These are phyloP conservation scores for Backusella morwellensis DNA, from an alignment of 192 early-diverging fungal genomes.

Conservation along the genomic window DNA sequence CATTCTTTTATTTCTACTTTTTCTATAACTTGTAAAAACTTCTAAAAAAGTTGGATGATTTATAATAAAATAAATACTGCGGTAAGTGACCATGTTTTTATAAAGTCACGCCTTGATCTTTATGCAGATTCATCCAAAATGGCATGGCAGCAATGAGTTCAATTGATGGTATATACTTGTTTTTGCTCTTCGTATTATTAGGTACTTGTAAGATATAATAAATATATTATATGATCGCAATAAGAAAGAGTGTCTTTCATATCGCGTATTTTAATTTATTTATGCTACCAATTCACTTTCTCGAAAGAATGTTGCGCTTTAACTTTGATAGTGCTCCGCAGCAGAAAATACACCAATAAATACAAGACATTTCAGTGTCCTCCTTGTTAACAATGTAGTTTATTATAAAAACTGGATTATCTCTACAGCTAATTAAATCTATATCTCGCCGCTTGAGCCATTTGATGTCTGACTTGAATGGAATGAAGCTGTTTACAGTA, in stretches of 20 bases:
- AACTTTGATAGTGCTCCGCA: neutral
- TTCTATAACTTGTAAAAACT: neutral
- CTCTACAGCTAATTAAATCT: neutral
- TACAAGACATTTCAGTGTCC: too few species aligned
- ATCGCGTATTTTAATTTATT: neutral
- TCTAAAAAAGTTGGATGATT: neutral
- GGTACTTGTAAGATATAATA: neutral
- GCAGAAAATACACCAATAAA: neutral
- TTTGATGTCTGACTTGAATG: neutral
- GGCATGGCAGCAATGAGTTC: neutral
- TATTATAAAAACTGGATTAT: neutral
- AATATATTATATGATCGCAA: neutral
- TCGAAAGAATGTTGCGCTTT: neutral
- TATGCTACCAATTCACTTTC: neutral
- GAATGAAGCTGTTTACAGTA: neutral
- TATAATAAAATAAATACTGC: neutral
- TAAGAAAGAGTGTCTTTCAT: neutral
- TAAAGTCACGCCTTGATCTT: neutral
- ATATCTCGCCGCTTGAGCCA: neutral
- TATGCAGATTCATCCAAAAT: neutral
- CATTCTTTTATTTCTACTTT: conserved; percentile 40
- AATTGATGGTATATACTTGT: neutral
- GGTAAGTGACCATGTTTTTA: neutral
- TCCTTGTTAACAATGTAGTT: neutral
- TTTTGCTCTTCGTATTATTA: neutral